Evolutionary conservation across 768 basidiomycete genomes (phyloP).

Genomic region (Dacryopinax primogenitus): DNA sequence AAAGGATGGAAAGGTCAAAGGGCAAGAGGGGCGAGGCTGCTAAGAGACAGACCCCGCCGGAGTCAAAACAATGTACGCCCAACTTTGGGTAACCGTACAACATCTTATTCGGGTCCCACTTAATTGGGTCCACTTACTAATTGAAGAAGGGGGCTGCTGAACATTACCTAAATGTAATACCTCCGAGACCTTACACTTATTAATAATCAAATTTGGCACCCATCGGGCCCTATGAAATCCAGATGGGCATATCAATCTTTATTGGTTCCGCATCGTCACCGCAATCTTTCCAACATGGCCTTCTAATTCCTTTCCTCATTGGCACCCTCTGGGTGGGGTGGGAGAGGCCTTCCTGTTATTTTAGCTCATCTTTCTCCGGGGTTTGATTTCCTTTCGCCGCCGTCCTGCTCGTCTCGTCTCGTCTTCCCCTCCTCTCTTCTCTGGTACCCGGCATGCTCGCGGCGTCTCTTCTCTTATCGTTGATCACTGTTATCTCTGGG

Average conservation of each 20-base stretch:
- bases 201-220: not conserved
- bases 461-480: not conserved
- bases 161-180: not conserved
- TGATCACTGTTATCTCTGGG: not conserved
- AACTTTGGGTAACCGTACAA: not conserved
- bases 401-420: not conserved
- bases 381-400: slow-evolving; percentile 2
- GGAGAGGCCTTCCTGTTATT: too few relatives aligned
- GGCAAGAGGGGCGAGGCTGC: not conserved
- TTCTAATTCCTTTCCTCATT: not conserved
- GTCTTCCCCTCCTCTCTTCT: not conserved
- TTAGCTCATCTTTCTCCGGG: too few relatives aligned
- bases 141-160: not conserved
- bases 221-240: not conserved
- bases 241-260: not conserved
- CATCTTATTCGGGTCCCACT: not conserved
- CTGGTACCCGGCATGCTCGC: not conserved
- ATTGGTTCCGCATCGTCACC: slow-evolving; percentile 6
- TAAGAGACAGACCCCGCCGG: slow-evolving; percentile 7
- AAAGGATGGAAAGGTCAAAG: not conserved
- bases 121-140: not conserved
- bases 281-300: not conserved
- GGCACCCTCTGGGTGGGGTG: too few relatives aligned
- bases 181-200: not conserved
- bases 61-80: not conserved